Percentiles rank a stretch among this genome's conserved stretches.
Evolutionary conservation across 2,329 filamentous ascomycete genomes (phyloP).

Genomic region (Fonsecaea monophora): DNA sequence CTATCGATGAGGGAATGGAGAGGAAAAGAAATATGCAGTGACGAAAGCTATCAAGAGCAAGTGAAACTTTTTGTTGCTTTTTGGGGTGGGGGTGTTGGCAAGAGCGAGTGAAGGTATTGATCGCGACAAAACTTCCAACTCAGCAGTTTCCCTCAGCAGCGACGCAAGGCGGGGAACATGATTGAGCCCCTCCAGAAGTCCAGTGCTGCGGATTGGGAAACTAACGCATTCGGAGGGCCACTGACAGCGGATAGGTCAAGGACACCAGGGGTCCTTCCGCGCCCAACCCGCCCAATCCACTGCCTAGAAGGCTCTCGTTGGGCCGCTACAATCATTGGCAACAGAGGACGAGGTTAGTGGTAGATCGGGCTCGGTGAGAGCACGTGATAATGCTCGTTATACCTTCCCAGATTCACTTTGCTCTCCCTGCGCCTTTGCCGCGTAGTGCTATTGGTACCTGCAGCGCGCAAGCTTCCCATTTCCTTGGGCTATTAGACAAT

Average conservation of each 20-base stretch:
- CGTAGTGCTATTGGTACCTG: slow-evolving; percentile 36
- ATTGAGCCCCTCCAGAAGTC: slow-evolving; percentile 19
- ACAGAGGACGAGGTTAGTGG: background rate
- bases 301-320: slow-evolving; percentile 8
- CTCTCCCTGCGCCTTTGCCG: slow-evolving; percentile 22
- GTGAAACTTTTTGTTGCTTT: slow-evolving; percentile 36
- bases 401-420: slow-evolving; percentile 22
- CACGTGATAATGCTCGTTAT: slow-evolving; percentile 24
- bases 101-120: slow-evolving; percentile 16
- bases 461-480: slow-evolving; percentile 24
- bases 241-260: slow-evolving; percentile 10
- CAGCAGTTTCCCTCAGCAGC: slow-evolving; percentile 21
- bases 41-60: slow-evolving; percentile 18
- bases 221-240: background rate
- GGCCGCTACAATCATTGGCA: background rate
- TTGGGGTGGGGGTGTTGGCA: slow-evolving; percentile 34
- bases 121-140: slow-evolving; percentile 32
- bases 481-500: background rate
- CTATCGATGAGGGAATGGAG: slow-evolving; percentile 1
- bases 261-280: slow-evolving; percentile 13
- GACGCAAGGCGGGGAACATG: slow-evolving; percentile 12
- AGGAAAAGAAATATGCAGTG: slow-evolving; percentile 12
- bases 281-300: slow-evolving; percentile 2
- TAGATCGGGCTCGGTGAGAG: background rate
- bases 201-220: background rate